Evolutionary conservation across 1,284 basidiomycete genomes (phyloP), one percentile per base, ranked within the genome.

Genomic region (Trichosporon asahii): DNA sequence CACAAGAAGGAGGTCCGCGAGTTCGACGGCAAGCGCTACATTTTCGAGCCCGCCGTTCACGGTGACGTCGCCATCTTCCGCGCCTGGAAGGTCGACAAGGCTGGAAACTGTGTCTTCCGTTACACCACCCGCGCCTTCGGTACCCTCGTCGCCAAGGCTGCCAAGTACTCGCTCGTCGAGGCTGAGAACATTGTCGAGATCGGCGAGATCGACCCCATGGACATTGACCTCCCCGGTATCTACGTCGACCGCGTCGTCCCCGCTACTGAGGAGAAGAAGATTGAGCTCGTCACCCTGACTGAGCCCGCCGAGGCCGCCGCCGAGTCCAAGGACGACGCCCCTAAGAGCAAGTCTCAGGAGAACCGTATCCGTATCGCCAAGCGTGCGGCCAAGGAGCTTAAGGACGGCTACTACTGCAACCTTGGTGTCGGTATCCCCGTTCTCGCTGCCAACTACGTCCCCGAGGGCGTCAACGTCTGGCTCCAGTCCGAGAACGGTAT

Each of bases 401-500:
- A 91, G 81, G 90, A 97, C 81, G 95, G 95, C 4, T 93, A 88
- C 85, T 92, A 95, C 76, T 86, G 88, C 70, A 90, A 89, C 76
- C 88, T 92, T 70, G 92, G 82, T 71, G 85, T 87, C 65, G 94
- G 94, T 37, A 97, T 97, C 90, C 94, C 95, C n/a, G 96, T 93
- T 27, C 87, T 97, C 14, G 92, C 95, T 18, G 93, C 94, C 8
- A 89, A 93, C 80, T 91, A 91, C 84, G 82, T 44, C 6, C 40
- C 95, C 66, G 88, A 88, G 63, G 91, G 89, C 66, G 89, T 93
- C n/a, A 88, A 88, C 67, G 93, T 97, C 46, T 95, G 93, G 91
- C 81, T 95, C 77, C 95, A 98, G 83, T 94, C 92, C 77, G 94
- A 98, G 86, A 98, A 98, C 78, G 94, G 94, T 70, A 91, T 97